Percentiles rank a stretch among this genome's conserved stretches.
Conservation (phyloP, 2,329 filamentous ascomycete species). For the Dryadomyces sulphureus region DNA sequence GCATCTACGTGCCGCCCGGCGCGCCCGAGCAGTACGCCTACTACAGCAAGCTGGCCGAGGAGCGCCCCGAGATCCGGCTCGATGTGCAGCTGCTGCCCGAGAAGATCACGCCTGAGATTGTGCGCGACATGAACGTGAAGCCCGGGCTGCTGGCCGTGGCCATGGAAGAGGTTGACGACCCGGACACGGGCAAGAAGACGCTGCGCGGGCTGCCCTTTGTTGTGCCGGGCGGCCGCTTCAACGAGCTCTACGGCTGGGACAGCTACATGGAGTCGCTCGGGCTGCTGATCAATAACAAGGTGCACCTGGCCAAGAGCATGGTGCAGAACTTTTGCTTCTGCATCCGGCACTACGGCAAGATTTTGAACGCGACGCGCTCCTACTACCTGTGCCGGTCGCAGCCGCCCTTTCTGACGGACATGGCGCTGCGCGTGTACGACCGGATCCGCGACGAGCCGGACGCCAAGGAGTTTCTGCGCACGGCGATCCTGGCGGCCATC, state of each 20-base stretch:
- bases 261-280: conserved; percentile 97
- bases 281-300: conserved; percentile 68
- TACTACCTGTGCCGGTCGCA: conserved; percentile 94
- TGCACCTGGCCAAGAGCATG: conserved; percentile 85
- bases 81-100: conserved; percentile 72
- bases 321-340: conserved; percentile 95
- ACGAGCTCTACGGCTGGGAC: conserved; percentile 97
- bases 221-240: conserved; percentile 95
- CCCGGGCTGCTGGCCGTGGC: conserved; percentile 82
- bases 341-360: conserved; percentile 96
- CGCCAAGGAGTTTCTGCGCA: conserved; percentile 65
- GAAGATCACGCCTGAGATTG: conserved; percentile 65
- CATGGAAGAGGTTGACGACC: conserved; percentile 63
- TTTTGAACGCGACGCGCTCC: conserved; percentile 88
- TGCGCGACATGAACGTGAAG: conserved; percentile 70
- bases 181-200: conserved; percentile 52
- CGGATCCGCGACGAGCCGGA: conserved; percentile 78
- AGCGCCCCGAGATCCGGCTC: conserved; percentile 69
- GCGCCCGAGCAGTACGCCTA: conserved; percentile 82
- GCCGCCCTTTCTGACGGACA: conserved; percentile 92
- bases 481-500: conserved; percentile 76
- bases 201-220: conserved; percentile 79
- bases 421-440: conserved; percentile 88
- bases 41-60: conserved; percentile 65
- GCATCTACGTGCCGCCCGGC: conserved; percentile 78